Base-by-base conservation (phyloP, 257 asterid genomes). In the Solanum bukasovii region DNA sequence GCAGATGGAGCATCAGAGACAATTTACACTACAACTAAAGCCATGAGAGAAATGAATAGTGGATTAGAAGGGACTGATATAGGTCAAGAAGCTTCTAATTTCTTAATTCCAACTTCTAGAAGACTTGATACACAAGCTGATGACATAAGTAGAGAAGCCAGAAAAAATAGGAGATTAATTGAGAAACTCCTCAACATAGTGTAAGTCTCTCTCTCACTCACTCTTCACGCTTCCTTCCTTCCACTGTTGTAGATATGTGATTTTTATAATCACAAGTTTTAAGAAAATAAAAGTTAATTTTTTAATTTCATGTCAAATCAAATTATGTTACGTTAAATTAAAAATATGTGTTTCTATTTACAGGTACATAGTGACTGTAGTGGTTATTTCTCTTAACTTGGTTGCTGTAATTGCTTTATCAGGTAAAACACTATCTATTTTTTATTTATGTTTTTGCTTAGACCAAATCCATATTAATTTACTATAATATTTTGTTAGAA, bases 1-100 rank as follows among this genome's bases (percentile, higher is more conserved):
- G 98, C 98, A 13, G 97, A 96, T 72, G 94, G 91, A 12, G 98
- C 99, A n/a, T 93, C 98, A 0, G 87, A 88, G 61, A 94, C 98
- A 6, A 89, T 96, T 86, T 87, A 93, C 86, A 92, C 83, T 83
- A 91, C 98, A 9, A 94, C 98, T 0, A 85, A 87, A 86, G 99
- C 98, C 74, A 90, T 96, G 96, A 94, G 38, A 88, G 93, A 91
- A 29, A 94, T 95, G 92, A 93, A 90, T 83, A 37, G 4, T 5
- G 92, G 82, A 67, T 56, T 94, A 85, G 89, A 86, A 77, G 91
- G 74, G 5, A 91, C 87, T 2, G 79, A 90, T 74, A 92, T 79
- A 67, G 89, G 88, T 79, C 72, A 92, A 13, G 90, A 89, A 9
- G 91, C 93, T 42, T 89, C 93, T 1, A 42, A 65, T 42, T 94